Percentiles rank a stretch among this genome's conserved stretches.
Evolutionary conservation across 2,329 filamentous ascomycete genomes (phyloP).

Genomic region (Curvularia spicifera): DNA sequence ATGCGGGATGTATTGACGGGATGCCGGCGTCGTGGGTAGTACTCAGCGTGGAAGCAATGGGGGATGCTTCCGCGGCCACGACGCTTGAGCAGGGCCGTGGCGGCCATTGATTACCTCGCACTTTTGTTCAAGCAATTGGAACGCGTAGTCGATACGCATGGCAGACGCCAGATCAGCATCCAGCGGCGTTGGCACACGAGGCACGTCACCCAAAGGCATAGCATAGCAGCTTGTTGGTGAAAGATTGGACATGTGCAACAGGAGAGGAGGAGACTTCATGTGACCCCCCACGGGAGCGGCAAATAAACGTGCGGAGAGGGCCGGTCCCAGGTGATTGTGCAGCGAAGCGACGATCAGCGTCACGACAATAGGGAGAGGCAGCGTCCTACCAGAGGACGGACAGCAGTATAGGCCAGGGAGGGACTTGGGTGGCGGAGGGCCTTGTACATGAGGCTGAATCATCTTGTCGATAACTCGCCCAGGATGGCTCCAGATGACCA

Average conservation of each 20-base stretch:
- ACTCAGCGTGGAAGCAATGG: conserved; percentile 21
- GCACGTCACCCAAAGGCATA: conserved; percentile 18
- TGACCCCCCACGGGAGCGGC: conserved; percentile 41
- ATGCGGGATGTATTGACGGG: conserved; percentile 31
- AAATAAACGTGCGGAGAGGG: conserved; percentile 35
- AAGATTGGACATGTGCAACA: conserved; percentile 11
- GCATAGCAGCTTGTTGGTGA: conserved; percentile 14
- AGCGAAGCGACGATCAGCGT: conserved; percentile 31
- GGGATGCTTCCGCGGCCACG: conserved; percentile 20
- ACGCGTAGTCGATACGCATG: conserved; percentile 14
- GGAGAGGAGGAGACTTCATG: conserved; percentile 19
- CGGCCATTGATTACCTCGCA: conserved; percentile 20
- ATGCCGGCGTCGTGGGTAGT: conserved; percentile 22
- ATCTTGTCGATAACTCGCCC: conserved; percentile 35
- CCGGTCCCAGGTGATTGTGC: conserved; percentile 33
- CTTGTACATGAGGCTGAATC: conserved; percentile 47
- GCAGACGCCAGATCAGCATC: conserved; percentile 25
- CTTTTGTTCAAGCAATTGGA: conserved; percentile 7
- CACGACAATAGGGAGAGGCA: conserved; percentile 34
- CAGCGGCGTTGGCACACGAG: conserved; percentile 21
- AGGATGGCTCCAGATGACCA: conserved; percentile 46
- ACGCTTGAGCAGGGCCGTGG: conserved; percentile 19
- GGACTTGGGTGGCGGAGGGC: conserved; percentile 43
- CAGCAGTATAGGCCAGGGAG: conserved; percentile 49
- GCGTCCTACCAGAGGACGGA: conserved; percentile 50